phyloP scores from a whole-genome alignment of 1,284 basidiomycete species.

The Marasmius fiardii region DNA sequence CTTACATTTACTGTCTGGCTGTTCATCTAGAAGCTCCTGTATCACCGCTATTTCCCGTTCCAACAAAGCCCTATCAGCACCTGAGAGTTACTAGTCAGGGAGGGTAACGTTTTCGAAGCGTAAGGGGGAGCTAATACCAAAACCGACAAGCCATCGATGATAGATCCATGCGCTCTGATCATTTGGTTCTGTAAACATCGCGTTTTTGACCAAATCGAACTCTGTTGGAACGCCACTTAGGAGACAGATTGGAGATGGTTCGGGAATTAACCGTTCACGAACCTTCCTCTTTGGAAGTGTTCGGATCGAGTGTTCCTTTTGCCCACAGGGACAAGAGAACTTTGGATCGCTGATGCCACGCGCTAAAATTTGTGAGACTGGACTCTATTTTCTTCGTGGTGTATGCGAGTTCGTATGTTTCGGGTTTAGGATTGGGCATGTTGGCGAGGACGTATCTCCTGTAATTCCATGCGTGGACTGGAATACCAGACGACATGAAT shows the following conservation, averaged over 20 bases:
- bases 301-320: constrained; percentile 44
- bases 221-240: constrained; percentile 45
- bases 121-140: constrained; percentile 40
- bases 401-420: constrained; percentile 69
- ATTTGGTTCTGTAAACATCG: constrained; percentile 94
- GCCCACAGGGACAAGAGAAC: constrained; percentile 72
- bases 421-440: constrained; percentile 56
- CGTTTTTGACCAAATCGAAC: constrained; percentile 89
- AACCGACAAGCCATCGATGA: constrained; percentile 91
- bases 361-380: constrained; percentile 97
- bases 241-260: constrained; percentile 4
- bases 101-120: not conserved
- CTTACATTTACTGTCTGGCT: constrained; percentile 93
- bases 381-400: constrained; percentile 89
- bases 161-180: constrained; percentile 99
- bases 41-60: constrained; percentile 81
- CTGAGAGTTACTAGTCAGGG: constrained; percentile 30
- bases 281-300: constrained; percentile 66
- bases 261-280: constrained; percentile 19
- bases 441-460: constrained; percentile 77
- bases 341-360: constrained; percentile 97
- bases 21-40: constrained; percentile 83
- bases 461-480: constrained; percentile 94
- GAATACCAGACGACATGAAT: too few species aligned
- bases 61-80: constrained; percentile 53